Percentiles rank a stretch among this genome's conserved stretches.
These are phyloP conservation scores for Fusarium napiforme DNA, from an alignment of 2,329 filamentous ascomycete genomes.

Conservation along the genomic window DNA sequence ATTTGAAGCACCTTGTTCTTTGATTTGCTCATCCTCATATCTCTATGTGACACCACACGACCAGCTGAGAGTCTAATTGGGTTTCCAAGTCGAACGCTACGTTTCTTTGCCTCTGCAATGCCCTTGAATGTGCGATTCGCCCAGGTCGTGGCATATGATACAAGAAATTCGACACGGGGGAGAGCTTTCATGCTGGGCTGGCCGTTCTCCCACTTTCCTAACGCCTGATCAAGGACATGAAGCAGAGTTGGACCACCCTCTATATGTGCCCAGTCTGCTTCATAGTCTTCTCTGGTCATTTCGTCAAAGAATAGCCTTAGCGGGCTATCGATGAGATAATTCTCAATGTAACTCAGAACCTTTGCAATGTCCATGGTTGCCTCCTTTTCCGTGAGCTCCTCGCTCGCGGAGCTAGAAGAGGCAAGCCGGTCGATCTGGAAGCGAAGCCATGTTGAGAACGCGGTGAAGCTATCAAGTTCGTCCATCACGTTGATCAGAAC, in stretches of 20 bases:
- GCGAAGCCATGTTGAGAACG: conserved; percentile 86
- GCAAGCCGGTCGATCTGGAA: conserved; percentile 83
- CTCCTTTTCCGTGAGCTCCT: conserved; percentile 83
- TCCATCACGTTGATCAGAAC: conserved; percentile 76
- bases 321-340: conserved; percentile 73
- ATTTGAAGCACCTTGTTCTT: conserved; percentile 48
- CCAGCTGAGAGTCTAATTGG: conserved; percentile 59
- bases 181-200: conserved; percentile 62
- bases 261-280: conserved; percentile 56
- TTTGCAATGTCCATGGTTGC: conserved; percentile 77
- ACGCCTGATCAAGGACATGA: conserved; percentile 61
- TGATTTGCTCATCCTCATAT: conserved; percentile 65
- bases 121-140: conserved; percentile 71
- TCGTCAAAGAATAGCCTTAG: conserved; percentile 70
- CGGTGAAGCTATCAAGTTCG: conserved; percentile 80
- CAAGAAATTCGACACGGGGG: conserved; percentile 72
- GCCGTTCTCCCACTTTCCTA: conserved; percentile 58
- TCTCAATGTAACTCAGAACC: conserved; percentile 81
- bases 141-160: conserved; percentile 66
- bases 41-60: conserved; percentile 60
- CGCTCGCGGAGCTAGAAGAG: conserved; percentile 67
- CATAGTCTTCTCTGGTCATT: conserved; percentile 61
- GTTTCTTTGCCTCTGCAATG: conserved; percentile 75
- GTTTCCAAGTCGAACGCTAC: conserved; percentile 74
- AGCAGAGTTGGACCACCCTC: conserved; percentile 59